Evolutionary conservation across 345 rosid species (phyloP).

Genomic region (Clausena lansium): DNA sequence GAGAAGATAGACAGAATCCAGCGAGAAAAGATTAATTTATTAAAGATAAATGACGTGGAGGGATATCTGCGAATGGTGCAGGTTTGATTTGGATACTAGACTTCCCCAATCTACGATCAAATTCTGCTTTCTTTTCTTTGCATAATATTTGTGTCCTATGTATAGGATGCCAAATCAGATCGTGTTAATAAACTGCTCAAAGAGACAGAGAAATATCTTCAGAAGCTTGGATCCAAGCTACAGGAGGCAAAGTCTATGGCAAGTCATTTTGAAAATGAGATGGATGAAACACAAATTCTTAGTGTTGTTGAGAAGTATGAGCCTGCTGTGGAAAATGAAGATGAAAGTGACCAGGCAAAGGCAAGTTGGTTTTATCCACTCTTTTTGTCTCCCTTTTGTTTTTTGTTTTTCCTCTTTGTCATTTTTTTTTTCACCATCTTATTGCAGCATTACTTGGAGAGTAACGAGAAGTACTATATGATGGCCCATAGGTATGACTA

Average conservation of each 20-base stretch:
- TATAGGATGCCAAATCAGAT: conserved; percentile 89
- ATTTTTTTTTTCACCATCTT: conserved; percentile 12
- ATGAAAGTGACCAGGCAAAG: conserved; percentile 89
- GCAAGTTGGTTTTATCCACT: conserved; percentile 34
- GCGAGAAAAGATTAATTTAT: conserved; percentile 88
- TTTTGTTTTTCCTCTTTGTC: conserved; percentile 1
- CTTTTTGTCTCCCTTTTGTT: conserved; percentile 11
- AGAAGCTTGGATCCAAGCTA: conserved; percentile 83
- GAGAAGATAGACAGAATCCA: conserved; percentile 93
- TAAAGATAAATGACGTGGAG: conserved; percentile 94
- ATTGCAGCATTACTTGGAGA: conserved; percentile 87
- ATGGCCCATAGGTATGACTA: conserved; percentile 85
- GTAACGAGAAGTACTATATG: conserved; percentile 92
- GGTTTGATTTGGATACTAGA: conserved; percentile 45
- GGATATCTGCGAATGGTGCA: conserved; percentile 96
- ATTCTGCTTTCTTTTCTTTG: conserved; percentile 18
- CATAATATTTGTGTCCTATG: conserved; percentile 5
- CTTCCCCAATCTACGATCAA: conserved; percentile 1
- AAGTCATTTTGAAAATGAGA: conserved; percentile 57
- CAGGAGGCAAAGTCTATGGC: conserved; percentile 62
- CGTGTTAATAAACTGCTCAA: conserved; percentile 84
- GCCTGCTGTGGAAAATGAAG: conserved; percentile 66
- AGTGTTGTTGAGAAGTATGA: conserved; percentile 55
- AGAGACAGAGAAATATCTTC: conserved; percentile 93
- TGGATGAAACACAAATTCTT: conserved; percentile 49